Evolutionary conservation across 306 rosid species (phyloP).

Genomic region (Cucurbita ficifolia): DNA sequence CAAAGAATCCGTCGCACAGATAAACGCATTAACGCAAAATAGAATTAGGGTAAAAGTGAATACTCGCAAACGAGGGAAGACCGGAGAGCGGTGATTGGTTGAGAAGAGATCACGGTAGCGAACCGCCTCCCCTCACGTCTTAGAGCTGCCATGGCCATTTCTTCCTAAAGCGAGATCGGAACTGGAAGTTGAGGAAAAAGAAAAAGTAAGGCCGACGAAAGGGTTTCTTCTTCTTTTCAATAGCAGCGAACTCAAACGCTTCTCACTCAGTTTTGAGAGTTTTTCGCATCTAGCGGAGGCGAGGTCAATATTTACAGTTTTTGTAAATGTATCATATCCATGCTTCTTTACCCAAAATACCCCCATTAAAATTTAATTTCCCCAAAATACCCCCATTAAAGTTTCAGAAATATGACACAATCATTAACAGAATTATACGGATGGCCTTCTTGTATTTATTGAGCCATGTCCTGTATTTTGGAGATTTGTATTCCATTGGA

Average conservation of each 20-base stretch:
- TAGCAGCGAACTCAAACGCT: constrained; percentile 2
- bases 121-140: constrained; percentile 89
- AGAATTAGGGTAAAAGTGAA: not conserved
- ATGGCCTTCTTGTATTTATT: not conserved
- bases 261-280: not conserved
- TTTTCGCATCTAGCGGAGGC: not conserved
- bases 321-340: not conserved
- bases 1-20: not conserved
- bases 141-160: constrained; percentile 88
- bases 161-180: constrained; percentile 13
- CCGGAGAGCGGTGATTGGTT: constrained; percentile 31
- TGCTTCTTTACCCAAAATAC: not conserved
- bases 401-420: not conserved
- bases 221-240: not conserved
- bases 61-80: constrained; percentile 35
- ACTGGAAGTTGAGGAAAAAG: not conserved
- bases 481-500: not conserved
- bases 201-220: not conserved
- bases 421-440: not conserved
- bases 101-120: constrained; percentile 43
- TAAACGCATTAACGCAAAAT: not conserved
- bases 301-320: not conserved
- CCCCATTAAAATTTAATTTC: not conserved
- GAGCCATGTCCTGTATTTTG: not conserved
- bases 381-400: not conserved